Base-by-base conservation (phyloP, 148 eudicot species). In the Nepenthes mirabilis region DNA sequence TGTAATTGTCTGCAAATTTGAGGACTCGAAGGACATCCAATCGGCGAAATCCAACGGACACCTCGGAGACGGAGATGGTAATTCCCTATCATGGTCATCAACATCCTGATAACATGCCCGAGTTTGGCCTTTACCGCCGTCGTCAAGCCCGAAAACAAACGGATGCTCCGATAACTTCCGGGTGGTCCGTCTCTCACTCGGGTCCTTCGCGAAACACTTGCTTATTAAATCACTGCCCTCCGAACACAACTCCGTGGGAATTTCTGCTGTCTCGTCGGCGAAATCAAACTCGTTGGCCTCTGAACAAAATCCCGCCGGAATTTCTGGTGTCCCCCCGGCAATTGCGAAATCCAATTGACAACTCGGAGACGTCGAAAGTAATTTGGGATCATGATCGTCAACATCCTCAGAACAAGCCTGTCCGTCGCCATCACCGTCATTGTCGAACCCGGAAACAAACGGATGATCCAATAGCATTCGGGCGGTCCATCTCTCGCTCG, bases 401-500 rank as follows among this genome's bases (percentile, higher is more conserved):
- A 10, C 43, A 3, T 55, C 36, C 1, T 68, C 13, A 34, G 68
- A 74, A 2, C 68, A 74, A 43, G 36, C 54, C 55, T 59, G 32
- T 11, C 32, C 34, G 55, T 60, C 62, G 1, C 37, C 60, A 47
- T 62, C 14, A 9, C 50, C 36, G 9, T 59, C 55, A 2, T 33
- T 34, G 12, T 52, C 59, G 32, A 43, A 5, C 34, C 58, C 51
- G 37, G 64, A 51, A 33, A 83, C 61, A 58, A 83, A 83, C 1
- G 82, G 80, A 64, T 83, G 88, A 53, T 68, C 36, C 34, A 80
- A 35, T 36, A 83, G 65, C 85, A 77, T 80, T 74, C 68, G 73
- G 45, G 80, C 88, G 65, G 85, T 80, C 80, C 76, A 80, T 65
- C 88, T 68, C 50, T 66, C 11, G 1, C 35, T 68, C 10, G 82